Base-by-base conservation (phyloP, 225 moss, liverwort and hornwort genomes). In the Antitrichia curtipendula region DNA sequence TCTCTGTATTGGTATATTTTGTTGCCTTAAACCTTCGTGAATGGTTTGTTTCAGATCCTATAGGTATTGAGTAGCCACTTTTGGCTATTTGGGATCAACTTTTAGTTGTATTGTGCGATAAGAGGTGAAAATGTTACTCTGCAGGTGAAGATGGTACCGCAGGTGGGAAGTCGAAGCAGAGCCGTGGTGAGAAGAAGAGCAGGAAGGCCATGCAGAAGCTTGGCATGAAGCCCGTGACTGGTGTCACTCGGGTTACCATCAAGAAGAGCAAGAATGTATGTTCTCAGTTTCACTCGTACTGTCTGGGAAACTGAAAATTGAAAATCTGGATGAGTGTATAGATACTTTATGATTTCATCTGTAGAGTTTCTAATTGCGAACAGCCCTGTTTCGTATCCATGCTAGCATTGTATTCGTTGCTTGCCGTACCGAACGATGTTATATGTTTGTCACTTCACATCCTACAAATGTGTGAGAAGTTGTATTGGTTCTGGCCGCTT, bases 121-220 rank as follows among this genome's bases (percentile, higher is more conserved):
- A 62, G 10, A n/a, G n/a, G 62, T 70, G 72, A 71, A 13, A 31
- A 71, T 86, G 60, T 61, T 72, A 6, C 68, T 68, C 10, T 82
- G 88, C 91, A 95, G 95, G 95, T 90, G 97, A 96, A 84, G 97
- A 97, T 91, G 96, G 95, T 90, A 40, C 89, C 82, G 90, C 87
- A 31, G 95, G 92, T 91, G 99, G 97, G 56, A 99, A 97, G 94
- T 96, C 97, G 58, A 99, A 99, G 91, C 97, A 99, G 92, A 99
- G 99, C 94, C 97, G 97, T 72, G 97, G 99, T 91, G 99, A 99
- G 94, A 99, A 99, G 92, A 99, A 99, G 95, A 96, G 96, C 88
- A 93, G 99, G 91, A 99, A 99, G 92, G 99, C 99, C 74, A 99
- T 99, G 99, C 99, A 96, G 84, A 99, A 99, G 87, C 96, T 99